Base-by-base conservation (phyloP, 306 rosid genomes). In the Styphnolobium japonicum region DNA sequence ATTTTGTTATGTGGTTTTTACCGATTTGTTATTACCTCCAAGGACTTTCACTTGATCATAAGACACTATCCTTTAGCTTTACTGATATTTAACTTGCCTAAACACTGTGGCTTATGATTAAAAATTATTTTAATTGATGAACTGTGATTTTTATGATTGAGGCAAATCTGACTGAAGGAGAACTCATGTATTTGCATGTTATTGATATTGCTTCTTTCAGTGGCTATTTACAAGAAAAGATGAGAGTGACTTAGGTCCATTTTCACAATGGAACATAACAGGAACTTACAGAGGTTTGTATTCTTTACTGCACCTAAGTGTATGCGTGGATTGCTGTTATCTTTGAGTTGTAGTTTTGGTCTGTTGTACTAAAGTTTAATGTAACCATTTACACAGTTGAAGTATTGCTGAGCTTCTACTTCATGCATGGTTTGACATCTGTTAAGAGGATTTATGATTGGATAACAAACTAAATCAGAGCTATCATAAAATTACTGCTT, bases 241-340 rank as follows among this genome's bases (percentile, higher is more conserved):
- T 10, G 91, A 94, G 81, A 85, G 78, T 61, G 92, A 87, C 56
- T 65, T 83, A 81, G 97, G 94, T 73, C 91, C 94, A 40, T 92
- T 90, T 86, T 87, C 94, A 69, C 55, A 86, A 48, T 94, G 97
- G 98, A 94, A 92, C 77, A 94, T 94, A 80, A 91, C 98, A 16
- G 97, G 98, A 88, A 92, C 98, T 15, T 94, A 94, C 82, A 88
- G 88, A 92, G 98, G 98, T 94, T 83, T 79, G 93, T 70, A 55
- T 29, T 55, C 75, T 63, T 71, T 23, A 37, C 40, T 71, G 45
- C 34, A 29, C 80, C 57, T 51, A 18, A 46, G 42, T 66, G 31
- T 46, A 34, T 43, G 22, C 53, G 15, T 78, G 27, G 29, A 64
- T 82, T 75, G 45, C 18, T 39, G 18, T 67, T 53, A 21, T 55